Evolutionary conservation across 306 rosid species (phyloP), one percentile per base, ranked within the genome.

Genomic region (Malus orientalis): DNA sequence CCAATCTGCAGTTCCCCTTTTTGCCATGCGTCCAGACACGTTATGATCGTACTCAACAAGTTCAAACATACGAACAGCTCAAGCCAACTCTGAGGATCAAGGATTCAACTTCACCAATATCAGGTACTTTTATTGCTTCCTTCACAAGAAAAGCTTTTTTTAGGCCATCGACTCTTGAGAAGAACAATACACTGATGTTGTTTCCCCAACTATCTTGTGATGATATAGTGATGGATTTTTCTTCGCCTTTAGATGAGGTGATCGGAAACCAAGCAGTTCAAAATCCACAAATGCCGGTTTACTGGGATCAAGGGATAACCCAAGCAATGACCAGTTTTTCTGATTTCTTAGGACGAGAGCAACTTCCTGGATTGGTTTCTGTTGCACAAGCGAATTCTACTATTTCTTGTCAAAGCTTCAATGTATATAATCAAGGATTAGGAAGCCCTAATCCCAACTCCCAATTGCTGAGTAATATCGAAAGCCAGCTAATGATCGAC

Each of bases 231-330:
- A 64, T 45, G 70, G 71, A 69, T 45, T 57, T 61, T 40, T 44
- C 70, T 67, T 54, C 42, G 16, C 27, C 64, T 69, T 69, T 80
- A 15, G 42, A 73, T 23, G 84, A 62, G 33, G 54, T 32, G 6
- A 15, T 73, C 4, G 12, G 67, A 25, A 57, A 10, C 70, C 78
- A 71, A 61, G 69, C 70, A 42, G 81, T 38, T 59, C 64, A 69
- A 23, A 51, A 57, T 75, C 81, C 62, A 36, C 2, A 5, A 30
- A 11, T 71, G 73, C 70, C 32, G 29, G 27, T 22, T 44, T 49
- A 69, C 32, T 70, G 87, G 85, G 78, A 73, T 77, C 85, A 81
- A 53, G 59, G 45, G 16, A 20, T 33, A 14, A 19, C 27, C 70
- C 11, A 25, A 13, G 29, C 3, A n/a, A 60, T 44, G 59, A 73